Conservation (phyloP, 75 land plant genomes). For the Pinus albicaulis region DNA sequence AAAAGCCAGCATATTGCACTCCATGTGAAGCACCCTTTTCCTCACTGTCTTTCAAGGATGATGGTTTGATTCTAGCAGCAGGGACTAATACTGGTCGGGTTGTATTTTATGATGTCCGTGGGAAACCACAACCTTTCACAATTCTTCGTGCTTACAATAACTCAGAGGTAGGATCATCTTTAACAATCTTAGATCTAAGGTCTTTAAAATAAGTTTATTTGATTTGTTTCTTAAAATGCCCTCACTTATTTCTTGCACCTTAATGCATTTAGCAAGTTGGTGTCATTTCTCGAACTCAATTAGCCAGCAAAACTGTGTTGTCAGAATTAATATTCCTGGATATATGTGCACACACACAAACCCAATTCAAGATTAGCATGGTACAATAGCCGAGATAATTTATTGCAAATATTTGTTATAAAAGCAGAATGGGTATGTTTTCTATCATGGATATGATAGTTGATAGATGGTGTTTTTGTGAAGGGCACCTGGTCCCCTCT, state of each 20-base stretch:
- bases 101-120: constrained; percentile 95
- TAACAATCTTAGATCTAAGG: not conserved
- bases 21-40: constrained; percentile 91
- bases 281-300: not conserved
- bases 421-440: too few relatives aligned
- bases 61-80: constrained; percentile 85
- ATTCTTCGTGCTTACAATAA: constrained; percentile 83
- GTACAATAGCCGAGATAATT: too few relatives aligned
- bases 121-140: constrained; percentile 82
- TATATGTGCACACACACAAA: too few relatives aligned
- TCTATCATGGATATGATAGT: too few relatives aligned
- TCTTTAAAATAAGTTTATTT: not conserved
- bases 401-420: too few relatives aligned
- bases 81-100: constrained; percentile 92
- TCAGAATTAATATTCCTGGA: not conserved
- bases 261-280: not conserved
- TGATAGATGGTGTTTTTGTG: too few relatives aligned
- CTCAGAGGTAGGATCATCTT: constrained; percentile 62
- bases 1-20: constrained; percentile 60
- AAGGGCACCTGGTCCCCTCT: too few relatives aligned
- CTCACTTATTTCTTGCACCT: not conserved
- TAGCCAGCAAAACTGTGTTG: not conserved
- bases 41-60: constrained; percentile 85
- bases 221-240: not conserved
- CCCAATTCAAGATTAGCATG: too few relatives aligned